Conservation (phyloP, 2,329 filamentous ascomycete species). For the Mycosphaerella arachidis region DNA sequence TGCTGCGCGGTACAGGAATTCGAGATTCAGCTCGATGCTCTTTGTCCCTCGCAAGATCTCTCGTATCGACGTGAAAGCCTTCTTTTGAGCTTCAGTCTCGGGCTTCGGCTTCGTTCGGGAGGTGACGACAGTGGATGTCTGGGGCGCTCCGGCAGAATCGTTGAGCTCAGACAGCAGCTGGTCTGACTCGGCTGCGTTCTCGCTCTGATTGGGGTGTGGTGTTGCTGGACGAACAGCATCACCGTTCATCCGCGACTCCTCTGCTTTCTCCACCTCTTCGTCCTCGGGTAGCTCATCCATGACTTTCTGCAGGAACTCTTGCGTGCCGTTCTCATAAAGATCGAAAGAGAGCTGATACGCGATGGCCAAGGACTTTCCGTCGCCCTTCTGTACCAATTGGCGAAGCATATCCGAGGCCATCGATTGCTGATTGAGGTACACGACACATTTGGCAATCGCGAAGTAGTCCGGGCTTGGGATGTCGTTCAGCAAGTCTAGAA, state of each 20-base stretch:
- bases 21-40: conserved; percentile 89
- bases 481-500: conserved; percentile 91
- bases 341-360: conserved; percentile 99
- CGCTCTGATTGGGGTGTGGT: conserved; percentile 32
- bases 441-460: conserved; percentile 94
- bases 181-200: conserved; percentile 55
- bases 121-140: conserved; percentile 51
- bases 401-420: conserved; percentile 83
- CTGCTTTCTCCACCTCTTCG: conserved; percentile 42
- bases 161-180: conserved; percentile 54
- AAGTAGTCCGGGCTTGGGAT: conserved; percentile 95
- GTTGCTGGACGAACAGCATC: conserved; percentile 32
- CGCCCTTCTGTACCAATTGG: conserved; percentile 73
- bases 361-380: conserved; percentile 72
- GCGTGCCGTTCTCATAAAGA: conserved; percentile 95
- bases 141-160: conserved; percentile 48
- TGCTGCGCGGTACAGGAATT: conserved; percentile 90
- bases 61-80: conserved; percentile 54
- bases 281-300: conserved; percentile 68
- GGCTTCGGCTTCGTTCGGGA: conserved; percentile 41
- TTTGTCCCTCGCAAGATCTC: conserved; percentile 78
- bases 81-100: conserved; percentile 47
- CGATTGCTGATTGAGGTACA: conserved; percentile 87
- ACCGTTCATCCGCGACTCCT: conserved; percentile 37
- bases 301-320: conserved; percentile 91